Percentiles rank a stretch among this genome's conserved stretches.
phyloP scores from a whole-genome alignment of 768 basidiomycete species.

The Clathrus columnatus region DNA sequence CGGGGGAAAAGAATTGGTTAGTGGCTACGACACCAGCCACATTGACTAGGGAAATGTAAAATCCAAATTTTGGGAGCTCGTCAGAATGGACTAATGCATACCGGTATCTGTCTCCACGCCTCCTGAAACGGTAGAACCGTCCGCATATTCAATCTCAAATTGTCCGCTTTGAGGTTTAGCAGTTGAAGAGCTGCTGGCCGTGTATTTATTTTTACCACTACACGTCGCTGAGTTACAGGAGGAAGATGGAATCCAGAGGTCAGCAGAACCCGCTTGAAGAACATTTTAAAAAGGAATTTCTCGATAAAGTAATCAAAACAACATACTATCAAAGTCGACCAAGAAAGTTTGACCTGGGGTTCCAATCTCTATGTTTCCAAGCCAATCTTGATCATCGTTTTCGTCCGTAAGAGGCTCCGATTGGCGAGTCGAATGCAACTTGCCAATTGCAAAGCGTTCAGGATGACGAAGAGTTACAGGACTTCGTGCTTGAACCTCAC shows the following conservation, averaged over 20 bases:
- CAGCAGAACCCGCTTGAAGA: constrained; percentile 21
- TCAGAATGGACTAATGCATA: too few species aligned
- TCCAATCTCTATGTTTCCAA: constrained; percentile 30
- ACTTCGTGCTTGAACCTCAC: too few species aligned
- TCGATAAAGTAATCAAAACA: background rate
- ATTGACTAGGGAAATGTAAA: background rate
- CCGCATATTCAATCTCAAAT: constrained; percentile 34
- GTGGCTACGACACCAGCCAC: constrained; percentile 2
- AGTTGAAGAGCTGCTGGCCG: constrained; percentile 23
- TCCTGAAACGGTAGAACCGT: constrained; percentile 31
- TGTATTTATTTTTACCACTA: constrained; percentile 19
- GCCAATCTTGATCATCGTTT: constrained; percentile 23
- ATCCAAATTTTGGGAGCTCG: background rate
- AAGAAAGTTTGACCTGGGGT: constrained; percentile 26
- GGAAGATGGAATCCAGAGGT: constrained; percentile 28
- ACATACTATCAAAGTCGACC: constrained; percentile 32
- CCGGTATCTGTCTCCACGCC: constrained; percentile 31
- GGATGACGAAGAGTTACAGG: constrained; percentile 23
- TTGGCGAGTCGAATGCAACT: constrained; percentile 22
- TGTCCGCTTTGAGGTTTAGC: constrained; percentile 19
- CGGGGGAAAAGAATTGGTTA: constrained; percentile 22
- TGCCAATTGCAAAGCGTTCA: constrained; percentile 13
- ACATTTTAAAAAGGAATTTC: background rate
- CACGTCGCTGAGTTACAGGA: constrained; percentile 18
- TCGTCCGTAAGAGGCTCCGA: constrained; percentile 21